Evolutionary conservation across 2,329 filamentous ascomycete genomes (phyloP).

Genomic region (Mycosphaerella arachidis): DNA sequence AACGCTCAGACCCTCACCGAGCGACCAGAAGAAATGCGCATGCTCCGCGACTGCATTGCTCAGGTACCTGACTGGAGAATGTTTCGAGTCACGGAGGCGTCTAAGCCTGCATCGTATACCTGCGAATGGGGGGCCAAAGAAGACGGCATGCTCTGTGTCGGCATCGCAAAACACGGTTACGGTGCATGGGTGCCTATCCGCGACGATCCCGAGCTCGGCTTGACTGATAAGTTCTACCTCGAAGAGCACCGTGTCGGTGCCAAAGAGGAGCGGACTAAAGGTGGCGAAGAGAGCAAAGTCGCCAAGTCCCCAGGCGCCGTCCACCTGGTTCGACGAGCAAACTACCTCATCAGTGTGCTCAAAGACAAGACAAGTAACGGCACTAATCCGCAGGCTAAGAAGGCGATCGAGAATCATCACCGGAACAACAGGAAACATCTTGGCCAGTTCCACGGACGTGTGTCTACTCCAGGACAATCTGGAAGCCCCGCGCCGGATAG

Average conservation of each 20-base stretch:
- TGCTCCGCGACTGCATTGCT: constrained; percentile 71
- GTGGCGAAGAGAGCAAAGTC: constrained; percentile 60
- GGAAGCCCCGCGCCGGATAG: constrained; percentile 63
- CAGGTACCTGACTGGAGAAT: constrained; percentile 62
- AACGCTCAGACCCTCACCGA: constrained; percentile 95
- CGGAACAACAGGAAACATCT: constrained; percentile 82
- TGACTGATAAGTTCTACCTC: constrained; percentile 88
- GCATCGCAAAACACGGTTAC: constrained; percentile 89
- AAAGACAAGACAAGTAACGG: constrained; percentile 67
- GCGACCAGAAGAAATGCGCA: constrained; percentile 79
- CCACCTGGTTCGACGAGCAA: constrained; percentile 87
- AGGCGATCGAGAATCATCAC: constrained; percentile 85
- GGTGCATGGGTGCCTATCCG: constrained; percentile 93
- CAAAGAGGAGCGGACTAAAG: constrained; percentile 84
- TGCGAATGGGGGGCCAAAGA: constrained; percentile 90
- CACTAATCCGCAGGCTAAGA: constrained; percentile 69
- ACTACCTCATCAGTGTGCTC: constrained; percentile 92
- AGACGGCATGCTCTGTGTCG: constrained; percentile 94
- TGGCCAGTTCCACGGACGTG: constrained; percentile 51
- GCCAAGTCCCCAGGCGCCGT: constrained; percentile 95
- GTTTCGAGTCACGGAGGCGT: constrained; percentile 86
- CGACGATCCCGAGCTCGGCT: constrained; percentile 79
- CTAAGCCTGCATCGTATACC: constrained; percentile 85
- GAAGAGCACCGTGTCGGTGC: constrained; percentile 98
- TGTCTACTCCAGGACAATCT: constrained; percentile 57